Percentiles rank a stretch among this genome's conserved stretches.
Evolutionary conservation across 192 early-diverging fungal species (phyloP).

Genomic region (Rhizophagus sp.): DNA sequence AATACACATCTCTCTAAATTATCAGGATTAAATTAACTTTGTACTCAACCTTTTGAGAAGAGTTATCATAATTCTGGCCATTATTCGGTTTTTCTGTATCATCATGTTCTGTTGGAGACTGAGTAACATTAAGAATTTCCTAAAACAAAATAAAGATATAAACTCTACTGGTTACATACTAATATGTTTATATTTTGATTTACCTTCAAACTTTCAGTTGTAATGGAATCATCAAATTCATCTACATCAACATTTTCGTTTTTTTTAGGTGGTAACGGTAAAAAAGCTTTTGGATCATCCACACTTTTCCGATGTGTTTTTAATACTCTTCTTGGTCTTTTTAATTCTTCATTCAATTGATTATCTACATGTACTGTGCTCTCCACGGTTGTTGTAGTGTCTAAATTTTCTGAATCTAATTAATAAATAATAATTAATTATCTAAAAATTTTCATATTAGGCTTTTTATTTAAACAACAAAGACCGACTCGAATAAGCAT

Average conservation of each 20-base stretch:
- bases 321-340: constrained; percentile 9
- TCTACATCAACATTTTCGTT: not conserved
- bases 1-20: not conserved
- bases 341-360: not conserved
- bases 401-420: not conserved
- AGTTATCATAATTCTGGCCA: not conserved
- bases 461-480: not conserved
- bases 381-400: not conserved
- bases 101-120: not conserved
- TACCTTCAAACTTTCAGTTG: constrained; percentile 12
- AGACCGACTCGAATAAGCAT: no score
- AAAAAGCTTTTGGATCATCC: not conserved
- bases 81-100: not conserved
- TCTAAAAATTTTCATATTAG: not conserved
- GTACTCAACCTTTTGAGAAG: not conserved
- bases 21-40: not conserved
- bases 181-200: not conserved
- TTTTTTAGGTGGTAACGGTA: not conserved
- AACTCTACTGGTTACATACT: not conserved
- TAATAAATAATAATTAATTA: not conserved
- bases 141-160: not conserved
- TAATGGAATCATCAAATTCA: constrained; percentile 4
- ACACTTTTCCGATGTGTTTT: constrained; percentile 6
- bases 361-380: not conserved
- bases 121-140: not conserved